Conservation (phyloP, 140 eudicot genomes). For the Oenanthe javanica region DNA sequence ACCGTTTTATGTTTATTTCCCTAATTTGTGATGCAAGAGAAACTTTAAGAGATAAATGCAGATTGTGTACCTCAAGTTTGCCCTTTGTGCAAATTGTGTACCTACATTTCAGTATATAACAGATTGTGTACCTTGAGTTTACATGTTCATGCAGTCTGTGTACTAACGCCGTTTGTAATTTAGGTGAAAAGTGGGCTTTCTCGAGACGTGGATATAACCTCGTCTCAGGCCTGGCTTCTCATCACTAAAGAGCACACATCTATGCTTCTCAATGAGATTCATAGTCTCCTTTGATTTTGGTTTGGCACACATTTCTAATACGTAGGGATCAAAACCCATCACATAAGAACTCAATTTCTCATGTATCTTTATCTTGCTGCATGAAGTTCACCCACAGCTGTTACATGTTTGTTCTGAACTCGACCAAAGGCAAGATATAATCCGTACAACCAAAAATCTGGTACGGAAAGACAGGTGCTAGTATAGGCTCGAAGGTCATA, state of each 20-base stretch:
- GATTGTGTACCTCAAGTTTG: no score
- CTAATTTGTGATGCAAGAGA: background rate
- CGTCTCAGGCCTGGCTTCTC: conserved; percentile 25
- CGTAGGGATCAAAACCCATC: conserved; percentile 43
- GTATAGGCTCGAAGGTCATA: conserved; percentile 19
- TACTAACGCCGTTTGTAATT: no score
- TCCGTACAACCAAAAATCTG: conserved; percentile 27
- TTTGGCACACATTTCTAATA: conserved; percentile 48
- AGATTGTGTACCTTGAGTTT: no score
- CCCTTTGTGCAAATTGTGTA: no score
- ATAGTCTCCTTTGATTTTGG: conserved; percentile 59
- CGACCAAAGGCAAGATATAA: conserved; percentile 31
- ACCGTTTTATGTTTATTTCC: background rate
- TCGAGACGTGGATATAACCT: conserved; percentile 54
- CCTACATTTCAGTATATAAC: no score
- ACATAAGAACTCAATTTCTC: conserved; percentile 47
- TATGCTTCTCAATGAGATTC: conserved; percentile 45
- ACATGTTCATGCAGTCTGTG: no score
- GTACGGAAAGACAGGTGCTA: conserved; percentile 17
- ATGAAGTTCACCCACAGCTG: conserved; percentile 26
- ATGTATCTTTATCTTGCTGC: conserved; percentile 17
- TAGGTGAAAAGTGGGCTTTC: conserved; percentile 17
- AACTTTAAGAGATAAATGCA: no score
- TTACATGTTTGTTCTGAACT: conserved; percentile 15
- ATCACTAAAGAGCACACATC: conserved; percentile 48